Conservation (phyloP, 106 monocot genomes). For the Xerophyta viscosa region DNA sequence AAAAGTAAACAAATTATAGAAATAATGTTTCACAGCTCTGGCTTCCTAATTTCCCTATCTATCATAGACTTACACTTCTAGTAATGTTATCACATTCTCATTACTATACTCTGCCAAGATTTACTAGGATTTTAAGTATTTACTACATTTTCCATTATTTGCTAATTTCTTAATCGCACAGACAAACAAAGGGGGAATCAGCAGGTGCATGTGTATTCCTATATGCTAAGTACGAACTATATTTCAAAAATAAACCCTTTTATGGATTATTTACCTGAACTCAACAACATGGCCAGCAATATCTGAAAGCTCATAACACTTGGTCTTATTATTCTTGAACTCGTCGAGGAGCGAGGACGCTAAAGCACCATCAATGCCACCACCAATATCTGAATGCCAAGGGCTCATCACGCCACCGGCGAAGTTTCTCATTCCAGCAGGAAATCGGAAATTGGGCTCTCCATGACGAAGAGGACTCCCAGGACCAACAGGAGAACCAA, state of each 20-base stretch:
- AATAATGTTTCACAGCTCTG: no score
- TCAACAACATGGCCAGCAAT: conserved; percentile 94
- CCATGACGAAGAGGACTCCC: conserved; percentile 58
- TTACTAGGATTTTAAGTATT: no score
- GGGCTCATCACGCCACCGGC: conserved; percentile 34
- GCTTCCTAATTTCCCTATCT: no score
- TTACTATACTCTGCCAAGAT: no score
- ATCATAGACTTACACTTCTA: no score
- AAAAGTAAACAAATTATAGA: no score
- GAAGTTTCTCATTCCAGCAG: conserved; percentile 61
- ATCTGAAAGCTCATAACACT: conserved; percentile 81
- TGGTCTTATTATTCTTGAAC: conserved; percentile 88
- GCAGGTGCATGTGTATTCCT: no score
- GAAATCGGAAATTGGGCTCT: conserved; percentile 36
- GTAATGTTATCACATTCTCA: no score
- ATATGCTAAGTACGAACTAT: neutral
- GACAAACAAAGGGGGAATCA: no score
- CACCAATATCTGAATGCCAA: conserved; percentile 31
- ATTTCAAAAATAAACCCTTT: no score
- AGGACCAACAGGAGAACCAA: conserved; percentile 46
- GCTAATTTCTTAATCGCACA: no score
- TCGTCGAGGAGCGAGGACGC: conserved; percentile 79
- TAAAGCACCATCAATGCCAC: conserved; percentile 49
- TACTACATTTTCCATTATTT: no score
- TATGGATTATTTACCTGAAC: conserved; percentile 90